Conservation (phyloP, 2,329 filamentous ascomycete genomes). For the Penicillium sp. region DNA sequence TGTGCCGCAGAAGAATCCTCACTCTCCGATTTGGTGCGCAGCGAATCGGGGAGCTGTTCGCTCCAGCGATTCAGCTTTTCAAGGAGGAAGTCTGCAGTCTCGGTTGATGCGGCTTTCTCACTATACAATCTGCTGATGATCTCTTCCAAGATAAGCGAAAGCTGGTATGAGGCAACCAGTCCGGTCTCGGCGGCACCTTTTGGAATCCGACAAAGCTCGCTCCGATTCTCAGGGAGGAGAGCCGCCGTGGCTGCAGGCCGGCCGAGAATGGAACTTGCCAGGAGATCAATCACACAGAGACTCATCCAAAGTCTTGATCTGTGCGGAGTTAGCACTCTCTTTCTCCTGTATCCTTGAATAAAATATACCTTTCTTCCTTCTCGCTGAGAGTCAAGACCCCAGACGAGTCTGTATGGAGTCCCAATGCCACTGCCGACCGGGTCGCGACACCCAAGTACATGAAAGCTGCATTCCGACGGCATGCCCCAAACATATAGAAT, state of each 20-base stretch:
- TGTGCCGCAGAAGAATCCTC: constrained; percentile 25
- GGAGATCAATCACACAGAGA: constrained; percentile 52
- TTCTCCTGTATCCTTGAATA: background rate
- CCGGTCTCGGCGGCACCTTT: constrained; percentile 24
- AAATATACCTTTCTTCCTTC: constrained; percentile 24
- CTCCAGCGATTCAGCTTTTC: constrained; percentile 53
- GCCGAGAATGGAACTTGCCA: constrained; percentile 55
- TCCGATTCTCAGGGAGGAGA: constrained; percentile 30
- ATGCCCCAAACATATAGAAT: constrained; percentile 64
- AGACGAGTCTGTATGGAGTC: constrained; percentile 50
- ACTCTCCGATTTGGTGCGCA: constrained; percentile 25
- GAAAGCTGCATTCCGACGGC: constrained; percentile 63
- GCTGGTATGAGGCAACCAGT: constrained; percentile 47
- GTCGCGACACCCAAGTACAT: constrained; percentile 67
- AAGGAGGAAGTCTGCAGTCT: constrained; percentile 46
- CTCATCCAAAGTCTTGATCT: constrained; percentile 54
- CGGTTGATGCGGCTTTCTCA: constrained; percentile 37
- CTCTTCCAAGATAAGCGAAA: constrained; percentile 51
- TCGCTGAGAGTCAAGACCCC: constrained; percentile 18
- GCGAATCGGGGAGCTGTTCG: constrained; percentile 45
- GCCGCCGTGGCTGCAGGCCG: constrained; percentile 43
- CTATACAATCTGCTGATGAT: constrained; percentile 51
- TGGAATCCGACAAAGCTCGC: constrained; percentile 17
- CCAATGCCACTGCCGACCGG: constrained; percentile 61
- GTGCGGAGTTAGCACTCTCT: constrained; percentile 6